These are phyloP conservation scores for Puccinellia tenuiflora DNA, from an alignment of 176 grass and related monocot species.

Conservation along the genomic window DNA sequence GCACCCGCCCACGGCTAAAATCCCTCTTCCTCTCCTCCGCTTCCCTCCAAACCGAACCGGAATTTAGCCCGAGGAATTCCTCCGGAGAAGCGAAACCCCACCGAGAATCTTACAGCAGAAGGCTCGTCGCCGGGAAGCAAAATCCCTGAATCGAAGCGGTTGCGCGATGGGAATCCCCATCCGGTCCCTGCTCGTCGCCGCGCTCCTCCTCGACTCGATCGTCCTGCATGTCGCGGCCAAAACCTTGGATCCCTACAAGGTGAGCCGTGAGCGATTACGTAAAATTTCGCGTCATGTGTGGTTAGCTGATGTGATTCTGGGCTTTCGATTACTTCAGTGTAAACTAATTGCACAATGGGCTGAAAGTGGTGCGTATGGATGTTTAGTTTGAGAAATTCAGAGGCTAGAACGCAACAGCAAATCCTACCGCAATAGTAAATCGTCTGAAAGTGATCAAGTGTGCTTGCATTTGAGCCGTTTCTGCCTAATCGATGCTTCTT, in stretches of 20 bases:
- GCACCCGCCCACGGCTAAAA: not conserved
- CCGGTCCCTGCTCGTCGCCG: conserved; percentile 38
- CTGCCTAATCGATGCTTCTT: not conserved
- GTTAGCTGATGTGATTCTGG: not conserved
- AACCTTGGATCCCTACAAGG: conserved; percentile 78
- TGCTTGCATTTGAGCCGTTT: not conserved
- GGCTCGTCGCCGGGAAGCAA: not conserved
- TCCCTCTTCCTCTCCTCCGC: not conserved
- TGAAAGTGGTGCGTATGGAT: not conserved
- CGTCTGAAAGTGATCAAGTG: not conserved
- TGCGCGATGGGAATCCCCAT: conserved; percentile 3
- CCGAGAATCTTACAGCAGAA: not conserved
- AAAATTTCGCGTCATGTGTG: not conserved
- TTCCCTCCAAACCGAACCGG: not conserved
- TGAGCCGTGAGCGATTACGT: conserved; percentile 19
- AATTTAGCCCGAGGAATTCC: conserved; percentile 7
- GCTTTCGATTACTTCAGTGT: not conserved
- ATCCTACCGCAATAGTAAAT: no score
- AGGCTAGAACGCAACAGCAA: not conserved
- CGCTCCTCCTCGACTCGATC: conserved; percentile 37
- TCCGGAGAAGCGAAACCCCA: not conserved
- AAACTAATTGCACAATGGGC: not conserved
- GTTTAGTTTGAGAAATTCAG: not conserved
- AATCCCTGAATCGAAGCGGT: not conserved
- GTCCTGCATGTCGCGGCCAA: conserved; percentile 33